Evolutionary conservation across 2,329 filamentous ascomycete species (phyloP).

Genomic region (Phaeoacremonium minimum): DNA sequence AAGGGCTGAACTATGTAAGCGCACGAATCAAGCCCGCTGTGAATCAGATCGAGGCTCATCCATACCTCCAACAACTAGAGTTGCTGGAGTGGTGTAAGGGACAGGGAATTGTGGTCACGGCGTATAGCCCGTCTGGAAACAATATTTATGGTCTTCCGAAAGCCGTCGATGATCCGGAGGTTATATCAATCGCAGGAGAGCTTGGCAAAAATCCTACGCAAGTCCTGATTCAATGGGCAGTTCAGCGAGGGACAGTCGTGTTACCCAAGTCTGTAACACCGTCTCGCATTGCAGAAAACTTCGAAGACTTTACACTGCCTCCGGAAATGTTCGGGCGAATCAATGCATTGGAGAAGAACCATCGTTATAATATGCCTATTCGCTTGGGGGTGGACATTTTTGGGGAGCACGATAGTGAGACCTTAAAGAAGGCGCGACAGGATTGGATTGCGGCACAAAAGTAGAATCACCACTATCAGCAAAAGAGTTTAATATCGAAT

Average conservation of each 20-base stretch:
- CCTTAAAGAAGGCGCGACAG: no score
- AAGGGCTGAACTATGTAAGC: background rate
- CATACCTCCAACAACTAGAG: background rate
- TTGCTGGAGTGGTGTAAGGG: background rate
- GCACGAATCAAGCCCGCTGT: background rate
- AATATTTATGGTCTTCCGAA: slow-evolving; percentile 28
- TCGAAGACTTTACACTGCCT: no score
- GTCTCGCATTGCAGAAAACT: no score
- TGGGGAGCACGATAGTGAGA: no score
- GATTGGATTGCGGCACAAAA: no score
- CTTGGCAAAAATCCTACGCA: slow-evolving; percentile 47
- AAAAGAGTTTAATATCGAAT: no score
- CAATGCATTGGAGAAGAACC: no score
- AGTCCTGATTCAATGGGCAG: slow-evolving; percentile 48
- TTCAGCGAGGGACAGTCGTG: slow-evolving; percentile 48
- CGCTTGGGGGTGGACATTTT: no score
- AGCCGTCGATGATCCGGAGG: slow-evolving; percentile 41
- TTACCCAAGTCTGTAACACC: slow-evolving; percentile 52
- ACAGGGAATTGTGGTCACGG: slow-evolving; percentile 36
- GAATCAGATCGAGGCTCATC: background rate
- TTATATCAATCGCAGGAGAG: slow-evolving; percentile 48
- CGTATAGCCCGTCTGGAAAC: slow-evolving; percentile 56
- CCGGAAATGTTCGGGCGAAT: no score
- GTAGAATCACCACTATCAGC: no score
- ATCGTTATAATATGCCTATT: no score